These are phyloP conservation scores for Dalbergia cochinchinensis DNA, from an alignment of 306 rosid species.

Conservation along the genomic window DNA sequence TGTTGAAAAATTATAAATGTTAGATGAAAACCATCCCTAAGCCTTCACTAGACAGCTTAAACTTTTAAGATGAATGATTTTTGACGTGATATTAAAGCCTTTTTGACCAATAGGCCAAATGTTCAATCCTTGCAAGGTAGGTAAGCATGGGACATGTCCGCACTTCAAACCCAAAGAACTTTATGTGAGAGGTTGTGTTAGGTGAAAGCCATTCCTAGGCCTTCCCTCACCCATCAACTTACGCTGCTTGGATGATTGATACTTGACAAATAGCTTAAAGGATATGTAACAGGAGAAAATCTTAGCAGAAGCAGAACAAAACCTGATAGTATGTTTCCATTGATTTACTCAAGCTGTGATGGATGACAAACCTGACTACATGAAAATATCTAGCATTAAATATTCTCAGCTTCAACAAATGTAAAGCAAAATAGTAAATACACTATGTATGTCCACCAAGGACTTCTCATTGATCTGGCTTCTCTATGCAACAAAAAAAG, in stretches of 20 bases:
- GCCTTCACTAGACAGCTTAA: constrained; percentile 9
- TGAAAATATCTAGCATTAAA: constrained; percentile 51
- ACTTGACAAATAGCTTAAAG: constrained; percentile 26
- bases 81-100: constrained; percentile 10
- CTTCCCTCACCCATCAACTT: constrained; percentile 20
- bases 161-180: constrained; percentile 37
- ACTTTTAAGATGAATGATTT: constrained; percentile 10
- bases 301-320: constrained; percentile 41
- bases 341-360: constrained; percentile 97
- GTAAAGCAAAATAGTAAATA: constrained; percentile 29
- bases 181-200: background rate
- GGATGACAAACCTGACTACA: constrained; percentile 98
- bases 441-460: constrained; percentile 34
- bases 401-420: constrained; percentile 33
- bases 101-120: constrained; percentile 2
- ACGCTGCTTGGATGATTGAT: constrained; percentile 28
- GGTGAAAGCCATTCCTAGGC: constrained; percentile 26
- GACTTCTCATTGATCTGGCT: constrained; percentile 29
- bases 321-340: constrained; percentile 99
- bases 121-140: constrained; percentile 10
- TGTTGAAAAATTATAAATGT: constrained; percentile 49
- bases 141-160: background rate
- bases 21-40: constrained; percentile 7
- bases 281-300: constrained; percentile 32
- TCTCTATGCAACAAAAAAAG: constrained; percentile 35